A percentile compares a stretch with the other conserved stretches of the same genome.
These are phyloP conservation scores for Pythium periplocum DNA, from an alignment of 352 stramenopile species.

Conservation along the genomic window DNA sequence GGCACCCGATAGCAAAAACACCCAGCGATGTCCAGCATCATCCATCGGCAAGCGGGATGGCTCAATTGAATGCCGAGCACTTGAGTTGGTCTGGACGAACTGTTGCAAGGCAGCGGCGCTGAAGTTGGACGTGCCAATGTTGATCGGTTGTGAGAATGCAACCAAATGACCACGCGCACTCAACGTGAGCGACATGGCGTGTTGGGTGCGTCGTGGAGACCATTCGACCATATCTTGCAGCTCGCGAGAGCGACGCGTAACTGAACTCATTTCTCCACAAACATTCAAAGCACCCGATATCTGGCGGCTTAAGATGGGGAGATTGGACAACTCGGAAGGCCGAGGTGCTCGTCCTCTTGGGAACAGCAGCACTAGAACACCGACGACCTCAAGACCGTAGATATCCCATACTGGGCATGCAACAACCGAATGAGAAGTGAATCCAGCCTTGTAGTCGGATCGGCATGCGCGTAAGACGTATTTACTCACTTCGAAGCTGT, in stretches of 20 bases:
- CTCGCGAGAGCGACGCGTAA: conserved; percentile 33
- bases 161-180: conserved; percentile 41
- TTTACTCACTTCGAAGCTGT: conserved; percentile 9
- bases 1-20: conserved; percentile 40
- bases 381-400: conserved; percentile 54
- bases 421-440: conserved; percentile 55
- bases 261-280: conserved; percentile 43
- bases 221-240: conserved; percentile 54
- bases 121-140: conserved; percentile 37
- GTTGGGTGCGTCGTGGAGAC: conserved; percentile 6
- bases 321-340: conserved; percentile 38
- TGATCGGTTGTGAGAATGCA: conserved; percentile 52
- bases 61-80: neutral
- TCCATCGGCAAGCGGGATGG: conserved; percentile 32
- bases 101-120: conserved; percentile 11
- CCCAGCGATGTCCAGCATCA: conserved; percentile 49
- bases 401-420: conserved; percentile 69
- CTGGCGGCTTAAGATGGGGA: conserved; percentile 56
- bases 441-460: conserved; percentile 41
- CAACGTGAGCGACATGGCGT: conserved; percentile 39
- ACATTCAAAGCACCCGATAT: conserved; percentile 71
- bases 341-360: conserved; percentile 18
- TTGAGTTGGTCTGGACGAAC: neutral
- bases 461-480: conserved; percentile 31
- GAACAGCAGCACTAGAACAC: conserved; percentile 62